Percentiles rank a stretch among this genome's conserved stretches.
Evolutionary conservation across 768 basidiomycete species (phyloP).

Genomic region (Botryobasidium botryosum): DNA sequence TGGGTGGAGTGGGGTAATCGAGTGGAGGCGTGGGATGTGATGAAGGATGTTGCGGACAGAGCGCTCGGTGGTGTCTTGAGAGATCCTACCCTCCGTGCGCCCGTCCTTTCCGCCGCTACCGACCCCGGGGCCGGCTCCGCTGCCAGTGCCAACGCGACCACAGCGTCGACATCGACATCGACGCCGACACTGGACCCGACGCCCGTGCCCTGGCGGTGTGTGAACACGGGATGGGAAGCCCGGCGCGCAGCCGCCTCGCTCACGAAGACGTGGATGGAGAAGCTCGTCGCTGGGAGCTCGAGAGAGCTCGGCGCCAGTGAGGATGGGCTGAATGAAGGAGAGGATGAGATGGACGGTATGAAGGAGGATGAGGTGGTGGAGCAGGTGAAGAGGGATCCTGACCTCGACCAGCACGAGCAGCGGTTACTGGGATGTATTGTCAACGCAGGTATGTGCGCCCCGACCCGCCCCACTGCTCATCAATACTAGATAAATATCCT

Average conservation of each 20-base stretch:
- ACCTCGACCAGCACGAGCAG: conserved; percentile 69
- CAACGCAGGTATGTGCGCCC: conserved; percentile 39
- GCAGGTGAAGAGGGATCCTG: conserved; percentile 50
- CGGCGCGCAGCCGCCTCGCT: conserved; percentile 24
- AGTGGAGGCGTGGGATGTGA: too few species aligned
- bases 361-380: conserved; percentile 59
- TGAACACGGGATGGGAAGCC: conserved; percentile 57
- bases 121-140: too few species aligned
- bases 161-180: too few species aligned
- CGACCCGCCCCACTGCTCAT: neutral
- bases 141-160: too few species aligned
- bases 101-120: too few species aligned
- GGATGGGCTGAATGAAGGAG: too few species aligned
- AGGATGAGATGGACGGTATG: too few species aligned
- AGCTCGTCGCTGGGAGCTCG: conserved; percentile 23
- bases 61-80: too few species aligned
- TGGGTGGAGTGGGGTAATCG: too few species aligned
- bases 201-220: conserved; percentile 6
- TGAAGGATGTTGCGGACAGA: too few species aligned
- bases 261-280: conserved; percentile 46
- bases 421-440: conserved; percentile 73
- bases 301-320: conserved; percentile 25
- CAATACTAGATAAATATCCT: neutral
- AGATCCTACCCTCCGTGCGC: too few species aligned
- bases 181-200: conserved; percentile 22